Evolutionary conservation across 2,329 filamentous ascomycete species (phyloP).

Genomic region (Didymella sp.): DNA sequence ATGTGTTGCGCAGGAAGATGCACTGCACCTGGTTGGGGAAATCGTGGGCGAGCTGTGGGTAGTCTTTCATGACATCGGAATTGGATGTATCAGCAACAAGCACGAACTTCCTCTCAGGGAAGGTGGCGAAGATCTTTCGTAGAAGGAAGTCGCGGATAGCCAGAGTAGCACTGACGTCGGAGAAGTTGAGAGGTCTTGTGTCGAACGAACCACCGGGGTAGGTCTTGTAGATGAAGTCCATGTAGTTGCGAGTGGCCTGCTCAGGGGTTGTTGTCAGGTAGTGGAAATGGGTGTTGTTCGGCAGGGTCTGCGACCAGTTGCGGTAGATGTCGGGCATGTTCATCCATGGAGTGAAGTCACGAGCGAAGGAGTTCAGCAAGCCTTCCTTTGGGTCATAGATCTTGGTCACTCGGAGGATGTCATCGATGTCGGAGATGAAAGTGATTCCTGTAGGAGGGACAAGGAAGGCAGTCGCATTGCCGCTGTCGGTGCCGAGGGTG

Average conservation of each 20-base stretch:
- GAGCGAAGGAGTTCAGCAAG: slow-evolving; percentile 77
- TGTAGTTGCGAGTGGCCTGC: slow-evolving; percentile 78
- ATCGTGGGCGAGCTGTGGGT: slow-evolving; percentile 66
- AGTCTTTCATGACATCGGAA: slow-evolving; percentile 74
- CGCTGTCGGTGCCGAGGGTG: slow-evolving; percentile 67
- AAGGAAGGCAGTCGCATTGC: slow-evolving; percentile 78
- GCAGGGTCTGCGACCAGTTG: slow-evolving; percentile 73
- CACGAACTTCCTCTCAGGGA: slow-evolving; percentile 76
- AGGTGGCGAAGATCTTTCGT: slow-evolving; percentile 75
- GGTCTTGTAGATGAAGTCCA: slow-evolving; percentile 78
- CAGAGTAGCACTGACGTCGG: slow-evolving; percentile 74
- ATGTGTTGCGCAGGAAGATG: slow-evolving; percentile 78
- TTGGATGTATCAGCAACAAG: slow-evolving; percentile 80
- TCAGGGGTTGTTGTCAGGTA: slow-evolving; percentile 83
- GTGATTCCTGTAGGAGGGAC: slow-evolving; percentile 75
- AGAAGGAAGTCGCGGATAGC: slow-evolving; percentile 74
- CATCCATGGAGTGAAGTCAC: slow-evolving; percentile 73
- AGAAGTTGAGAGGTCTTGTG: slow-evolving; percentile 77
- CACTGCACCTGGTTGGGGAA: slow-evolving; percentile 77
- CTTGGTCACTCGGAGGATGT: slow-evolving; percentile 80
- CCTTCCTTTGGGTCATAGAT: slow-evolving; percentile 79
- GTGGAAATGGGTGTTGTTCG: slow-evolving; percentile 74
- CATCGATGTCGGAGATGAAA: slow-evolving; percentile 78
- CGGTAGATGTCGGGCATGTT: slow-evolving; percentile 82
- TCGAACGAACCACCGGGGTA: slow-evolving; percentile 81